Evolutionary conservation across 2,329 filamentous ascomycete species (phyloP).

Genomic region (Verticillium klebahnii): DNA sequence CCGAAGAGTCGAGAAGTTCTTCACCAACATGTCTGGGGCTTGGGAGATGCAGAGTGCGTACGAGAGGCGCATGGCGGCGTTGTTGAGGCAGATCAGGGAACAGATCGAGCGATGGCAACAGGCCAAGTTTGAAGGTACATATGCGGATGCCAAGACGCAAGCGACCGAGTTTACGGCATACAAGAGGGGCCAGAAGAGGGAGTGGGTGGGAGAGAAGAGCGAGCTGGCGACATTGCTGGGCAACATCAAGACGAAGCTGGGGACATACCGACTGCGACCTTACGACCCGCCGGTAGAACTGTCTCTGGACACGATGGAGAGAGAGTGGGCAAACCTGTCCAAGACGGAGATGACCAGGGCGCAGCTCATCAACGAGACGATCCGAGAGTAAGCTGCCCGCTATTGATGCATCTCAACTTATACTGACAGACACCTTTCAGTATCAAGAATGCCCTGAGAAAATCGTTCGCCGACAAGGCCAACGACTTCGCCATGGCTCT

Average conservation of each 20-base stretch:
- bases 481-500: conserved; percentile 96
- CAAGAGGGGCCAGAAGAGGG: conserved; percentile 84
- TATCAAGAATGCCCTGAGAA: conserved; percentile 92
- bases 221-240: conserved; percentile 88
- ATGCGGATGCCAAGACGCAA: conserved; percentile 86
- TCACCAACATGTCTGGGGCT: conserved; percentile 96
- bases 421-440: conserved; percentile 34
- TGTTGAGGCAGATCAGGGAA: conserved; percentile 68
- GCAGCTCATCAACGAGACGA: conserved; percentile 95
- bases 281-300: conserved; percentile 88
- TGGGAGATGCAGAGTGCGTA: conserved; percentile 99
- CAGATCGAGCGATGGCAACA: conserved; percentile 75
- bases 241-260: conserved; percentile 98
- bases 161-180: conserved; percentile 78
- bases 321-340: conserved; percentile 75
- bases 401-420: conserved; percentile 18
- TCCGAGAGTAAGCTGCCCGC: conserved; percentile 66
- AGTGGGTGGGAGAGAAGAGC: conserved; percentile 97
- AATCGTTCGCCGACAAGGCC: conserved; percentile 93
- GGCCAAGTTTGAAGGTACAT: conserved; percentile 84
- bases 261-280: conserved; percentile 84
- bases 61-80: conserved; percentile 81
- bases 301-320: conserved; percentile 75
- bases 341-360: conserved; percentile 83
- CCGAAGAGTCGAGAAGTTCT: conserved; percentile 93